phyloP scores from a whole-genome alignment of 2,329 filamentous ascomycete genomes.

The Nemania sp. region DNA sequence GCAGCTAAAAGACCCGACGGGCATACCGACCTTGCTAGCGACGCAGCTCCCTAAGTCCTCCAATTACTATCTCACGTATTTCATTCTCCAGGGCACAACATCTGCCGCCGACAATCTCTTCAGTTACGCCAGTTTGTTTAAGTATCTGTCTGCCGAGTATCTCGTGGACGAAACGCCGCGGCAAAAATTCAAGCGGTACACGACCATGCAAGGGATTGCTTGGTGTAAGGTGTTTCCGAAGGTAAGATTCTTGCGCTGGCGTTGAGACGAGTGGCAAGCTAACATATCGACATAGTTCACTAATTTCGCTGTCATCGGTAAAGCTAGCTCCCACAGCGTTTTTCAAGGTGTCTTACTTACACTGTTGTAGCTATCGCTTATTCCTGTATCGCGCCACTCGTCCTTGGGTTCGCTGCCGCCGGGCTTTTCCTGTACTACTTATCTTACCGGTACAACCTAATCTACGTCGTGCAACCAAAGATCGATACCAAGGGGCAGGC shows the following conservation, averaged over 20 bases:
- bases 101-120: conserved; percentile 69
- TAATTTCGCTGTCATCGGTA: conserved; percentile 41
- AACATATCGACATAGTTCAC: conserved; percentile 33
- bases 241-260: conserved; percentile 18
- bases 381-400: conserved; percentile 72
- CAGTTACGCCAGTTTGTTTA: conserved; percentile 61
- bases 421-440: conserved; percentile 73
- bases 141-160: conserved; percentile 65
- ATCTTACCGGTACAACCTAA: conserved; percentile 74
- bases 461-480: conserved; percentile 70
- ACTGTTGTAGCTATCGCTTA: conserved; percentile 60
- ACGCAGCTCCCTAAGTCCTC: conserved; percentile 67
- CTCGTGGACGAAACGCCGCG: conserved; percentile 71
- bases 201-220: conserved; percentile 60
- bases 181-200: conserved; percentile 69
- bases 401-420: conserved; percentile 70
- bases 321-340: conserved; percentile 7
- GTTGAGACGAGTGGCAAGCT: neutral
- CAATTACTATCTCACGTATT: conserved; percentile 80
- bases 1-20: conserved; percentile 33
- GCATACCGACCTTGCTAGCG: conserved; percentile 57
- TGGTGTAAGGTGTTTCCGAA: conserved; percentile 72
- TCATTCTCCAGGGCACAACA: conserved; percentile 72
- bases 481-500: conserved; percentile 75
- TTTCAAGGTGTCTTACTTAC: neutral